Base-by-base conservation (phyloP, 495 filamentous ascomycete species). In the Penicilliopsis zonata region DNA sequence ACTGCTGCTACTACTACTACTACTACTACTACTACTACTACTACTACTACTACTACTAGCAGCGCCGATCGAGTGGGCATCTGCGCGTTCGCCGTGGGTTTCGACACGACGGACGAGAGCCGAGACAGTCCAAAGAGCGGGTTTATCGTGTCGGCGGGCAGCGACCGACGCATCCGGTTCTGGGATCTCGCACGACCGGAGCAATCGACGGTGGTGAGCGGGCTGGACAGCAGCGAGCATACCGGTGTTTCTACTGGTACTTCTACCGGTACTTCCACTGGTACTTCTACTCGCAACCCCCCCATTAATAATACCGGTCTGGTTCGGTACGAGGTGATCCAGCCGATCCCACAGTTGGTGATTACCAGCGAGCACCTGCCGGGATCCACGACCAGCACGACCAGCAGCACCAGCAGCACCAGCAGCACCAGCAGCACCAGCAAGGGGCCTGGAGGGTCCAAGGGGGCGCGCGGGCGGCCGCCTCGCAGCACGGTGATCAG, bases 101-200 rank as follows among this genome's bases (percentile, higher is more conserved):
- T 63, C 9, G 70, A 79, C 48, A 48, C 45, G 3, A 55, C 57
- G 5, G 61, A 65, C 7, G 58, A 66, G 31, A 56, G 54, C 12
- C 55, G 52, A 28, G 50, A 57, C 20, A 61, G 50, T 35, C 56
- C 49, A 12, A 60, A 51, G 33, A 59, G 50, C 42, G 67, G 69
- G 1, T 96, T 86, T 53, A 75, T 93, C 15, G 57, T 99, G 13
- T 86, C 86, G 0, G 88, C 75, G 2, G 88, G 92, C 3, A 78
- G 79, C 18, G 90, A 96, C 49, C 83, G 79, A 51, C 92, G 86
- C 49, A 72, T 98, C 13, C 73, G 90, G 5, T 94, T 86, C 55
- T 98, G 90, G 90, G 90, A 96, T 47, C 59, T 85, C 7, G 59
- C 69, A 5, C 74, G 72, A 8, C 62, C 83, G 4, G 84, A 92